A percentile compares a stretch with the other conserved stretches of the same genome.
These are phyloP conservation scores for Candolleomyces efflorescens DNA, from an alignment of 768 basidiomycete species.

Conservation along the genomic window DNA sequence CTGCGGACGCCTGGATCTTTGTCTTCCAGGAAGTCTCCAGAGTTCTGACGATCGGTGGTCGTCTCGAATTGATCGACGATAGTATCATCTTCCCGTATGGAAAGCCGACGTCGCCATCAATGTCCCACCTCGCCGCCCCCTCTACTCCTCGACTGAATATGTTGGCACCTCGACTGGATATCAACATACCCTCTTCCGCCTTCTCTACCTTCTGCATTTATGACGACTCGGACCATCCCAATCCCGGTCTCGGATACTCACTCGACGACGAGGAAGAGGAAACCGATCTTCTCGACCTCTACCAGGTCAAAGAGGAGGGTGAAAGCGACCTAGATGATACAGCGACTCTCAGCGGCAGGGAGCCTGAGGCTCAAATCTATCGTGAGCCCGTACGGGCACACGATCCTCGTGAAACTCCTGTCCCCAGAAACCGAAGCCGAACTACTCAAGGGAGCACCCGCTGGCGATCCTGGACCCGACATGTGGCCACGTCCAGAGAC, in stretches of 20 bases:
- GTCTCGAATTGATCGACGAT: slow-evolving; percentile 71
- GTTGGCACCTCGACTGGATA: slow-evolving; percentile 18
- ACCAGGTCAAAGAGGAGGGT: slow-evolving; percentile 24
- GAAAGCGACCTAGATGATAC: slow-evolving; percentile 25
- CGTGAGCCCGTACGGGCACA: background rate
- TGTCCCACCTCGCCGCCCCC: background rate
- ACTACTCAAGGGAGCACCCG: slow-evolving; percentile 3
- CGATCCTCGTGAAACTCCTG: slow-evolving; percentile 4
- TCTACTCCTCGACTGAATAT: slow-evolving; percentile 8
- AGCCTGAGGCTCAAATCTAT: background rate
- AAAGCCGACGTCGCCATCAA: slow-evolving; percentile 15
- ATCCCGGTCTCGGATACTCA: slow-evolving; percentile 22
- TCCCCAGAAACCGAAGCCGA: background rate
- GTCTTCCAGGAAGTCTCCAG: slow-evolving; percentile 59
- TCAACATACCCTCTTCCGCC: slow-evolving; percentile 20
- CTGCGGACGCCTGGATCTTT: slow-evolving; percentile 52
- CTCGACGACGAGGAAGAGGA: slow-evolving; percentile 19
- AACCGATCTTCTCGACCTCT: slow-evolving; percentile 19
- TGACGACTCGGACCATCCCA: slow-evolving; percentile 13
- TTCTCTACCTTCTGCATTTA: slow-evolving; percentile 24
- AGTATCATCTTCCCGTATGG: slow-evolving; percentile 57
- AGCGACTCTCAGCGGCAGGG: slow-evolving; percentile 16
- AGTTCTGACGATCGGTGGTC: slow-evolving; percentile 56
- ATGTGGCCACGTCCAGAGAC: slow-evolving; percentile 35
- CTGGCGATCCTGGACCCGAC: slow-evolving; percentile 36